Evolutionary conservation across 179 eudicot genomes (phyloP).

Genomic region (Gypsophila paniculata): DNA sequence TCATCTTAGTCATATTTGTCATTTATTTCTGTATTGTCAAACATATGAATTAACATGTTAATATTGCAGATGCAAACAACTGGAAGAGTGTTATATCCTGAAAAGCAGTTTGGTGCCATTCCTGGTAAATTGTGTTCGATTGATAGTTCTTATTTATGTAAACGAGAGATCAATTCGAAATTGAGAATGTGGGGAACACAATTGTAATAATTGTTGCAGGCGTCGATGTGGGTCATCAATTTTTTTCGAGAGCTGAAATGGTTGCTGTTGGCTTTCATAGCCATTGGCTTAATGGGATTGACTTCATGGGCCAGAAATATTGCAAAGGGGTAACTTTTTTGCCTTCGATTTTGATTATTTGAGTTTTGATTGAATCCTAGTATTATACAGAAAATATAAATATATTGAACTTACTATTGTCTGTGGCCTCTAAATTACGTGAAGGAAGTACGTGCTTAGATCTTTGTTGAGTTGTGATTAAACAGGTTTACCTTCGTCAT

Average conservation of each 20-base stretch:
- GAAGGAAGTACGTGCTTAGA: neutral
- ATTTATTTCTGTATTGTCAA: neutral
- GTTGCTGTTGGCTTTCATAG: constrained; percentile 76
- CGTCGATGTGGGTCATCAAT: constrained; percentile 92
- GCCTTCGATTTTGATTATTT: neutral
- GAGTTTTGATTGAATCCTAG: neutral
- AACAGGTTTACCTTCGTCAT: neutral
- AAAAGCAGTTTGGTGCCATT: constrained; percentile 46
- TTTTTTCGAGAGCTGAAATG: constrained; percentile 95
- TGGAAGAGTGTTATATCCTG: constrained; percentile 31
- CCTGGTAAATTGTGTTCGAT: constrained; percentile 31
- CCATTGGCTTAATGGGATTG: constrained; percentile 92
- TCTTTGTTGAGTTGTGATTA: neutral
- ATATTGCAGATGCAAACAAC: constrained; percentile 43
- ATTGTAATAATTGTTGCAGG: constrained; percentile 37
- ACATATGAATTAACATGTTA: neutral
- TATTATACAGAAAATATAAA: too few relatives aligned
- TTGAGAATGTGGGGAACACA: neutral
- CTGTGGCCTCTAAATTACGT: neutral
- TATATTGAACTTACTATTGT: neutral
- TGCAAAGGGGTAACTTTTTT: constrained; percentile 35
- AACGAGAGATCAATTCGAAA: neutral
- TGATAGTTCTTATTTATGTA: neutral
- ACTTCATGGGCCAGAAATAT: constrained; percentile 51
- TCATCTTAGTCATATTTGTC: neutral